Evolutionary conservation across 371 early-diverging fungal genomes (phyloP).

Genomic region (Smittium culicis): DNA sequence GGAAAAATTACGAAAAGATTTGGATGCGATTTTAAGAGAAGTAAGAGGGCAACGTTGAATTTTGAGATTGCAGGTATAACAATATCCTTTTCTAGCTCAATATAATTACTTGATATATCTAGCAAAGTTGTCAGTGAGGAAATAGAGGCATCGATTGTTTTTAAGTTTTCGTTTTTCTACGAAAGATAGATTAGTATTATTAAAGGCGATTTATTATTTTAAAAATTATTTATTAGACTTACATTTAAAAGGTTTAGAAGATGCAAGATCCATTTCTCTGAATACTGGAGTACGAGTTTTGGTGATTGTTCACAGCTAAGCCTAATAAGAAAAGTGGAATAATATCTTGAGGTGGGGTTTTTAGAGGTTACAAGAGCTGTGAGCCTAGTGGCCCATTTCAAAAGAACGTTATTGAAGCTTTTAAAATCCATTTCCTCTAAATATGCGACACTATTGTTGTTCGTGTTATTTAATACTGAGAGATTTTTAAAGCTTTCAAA

Average conservation of each 20-base stretch:
- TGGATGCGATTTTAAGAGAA: neutral
- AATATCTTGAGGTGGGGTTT: neutral
- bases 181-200: too few species aligned
- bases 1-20: neutral
- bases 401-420: neutral
- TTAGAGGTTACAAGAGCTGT: conserved; percentile 1
- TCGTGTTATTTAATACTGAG: neutral
- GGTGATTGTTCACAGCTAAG: neutral
- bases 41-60: neutral
- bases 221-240: neutral
- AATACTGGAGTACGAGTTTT: neutral
- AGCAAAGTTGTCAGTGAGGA: neutral
- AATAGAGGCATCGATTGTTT: neutral
- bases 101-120: neutral
- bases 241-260: neutral
- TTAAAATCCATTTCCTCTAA: neutral
- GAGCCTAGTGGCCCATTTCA: neutral
- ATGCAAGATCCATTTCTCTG: conserved; percentile 8
- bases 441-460: neutral
- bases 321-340: neutral
- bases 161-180: neutral
- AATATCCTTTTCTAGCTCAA: neutral
- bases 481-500: neutral
- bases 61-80: neutral
- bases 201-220: neutral